Evolutionary conservation across 1,284 basidiomycete genomes (phyloP).

Genomic region (Cutaneotrichosporon sp.): DNA sequence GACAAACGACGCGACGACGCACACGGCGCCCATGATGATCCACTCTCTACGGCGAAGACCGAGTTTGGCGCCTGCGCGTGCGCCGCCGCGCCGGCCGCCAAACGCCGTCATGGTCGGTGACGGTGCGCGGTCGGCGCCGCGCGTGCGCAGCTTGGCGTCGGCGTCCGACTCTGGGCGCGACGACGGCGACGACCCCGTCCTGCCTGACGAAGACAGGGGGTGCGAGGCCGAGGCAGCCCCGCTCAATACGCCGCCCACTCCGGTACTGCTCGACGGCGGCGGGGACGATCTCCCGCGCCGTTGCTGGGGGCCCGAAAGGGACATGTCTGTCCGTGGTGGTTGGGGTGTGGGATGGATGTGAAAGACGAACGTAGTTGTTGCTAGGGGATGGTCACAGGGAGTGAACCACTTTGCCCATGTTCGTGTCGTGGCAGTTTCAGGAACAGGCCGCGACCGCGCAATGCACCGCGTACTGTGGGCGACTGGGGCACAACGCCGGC

Average conservation of each 20-base stretch:
- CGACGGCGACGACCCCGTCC: neutral
- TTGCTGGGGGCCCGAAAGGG: conserved; percentile 8
- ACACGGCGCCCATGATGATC: conserved; percentile 31
- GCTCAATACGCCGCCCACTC: neutral
- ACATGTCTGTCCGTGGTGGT: conserved; percentile 4
- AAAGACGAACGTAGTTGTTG: neutral
- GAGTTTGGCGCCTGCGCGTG: conserved; percentile 17
- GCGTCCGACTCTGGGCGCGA: conserved; percentile 16
- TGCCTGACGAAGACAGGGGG: neutral
- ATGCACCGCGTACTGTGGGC: too few relatives aligned
- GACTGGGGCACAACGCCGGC: too few relatives aligned
- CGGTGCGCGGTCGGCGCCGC: conserved; percentile 9
- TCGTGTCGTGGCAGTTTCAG: conserved; percentile 4
- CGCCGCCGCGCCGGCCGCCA: conserved; percentile 23
- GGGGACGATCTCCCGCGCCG: conserved; percentile 3
- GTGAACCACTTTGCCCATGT: neutral
- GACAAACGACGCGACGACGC: conserved; percentile 61
- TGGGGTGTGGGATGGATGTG: neutral
- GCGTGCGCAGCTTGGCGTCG: conserved; percentile 14
- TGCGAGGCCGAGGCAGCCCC: too few relatives aligned
- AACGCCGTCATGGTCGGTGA: conserved; percentile 17
- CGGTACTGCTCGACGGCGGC: neutral
- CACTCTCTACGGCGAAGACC: conserved; percentile 38
- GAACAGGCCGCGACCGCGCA: neutral
- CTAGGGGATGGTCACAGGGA: neutral